Evolutionary conservation across 2,329 filamentous ascomycete genomes (phyloP).

Genomic region (Boeremia exigua): DNA sequence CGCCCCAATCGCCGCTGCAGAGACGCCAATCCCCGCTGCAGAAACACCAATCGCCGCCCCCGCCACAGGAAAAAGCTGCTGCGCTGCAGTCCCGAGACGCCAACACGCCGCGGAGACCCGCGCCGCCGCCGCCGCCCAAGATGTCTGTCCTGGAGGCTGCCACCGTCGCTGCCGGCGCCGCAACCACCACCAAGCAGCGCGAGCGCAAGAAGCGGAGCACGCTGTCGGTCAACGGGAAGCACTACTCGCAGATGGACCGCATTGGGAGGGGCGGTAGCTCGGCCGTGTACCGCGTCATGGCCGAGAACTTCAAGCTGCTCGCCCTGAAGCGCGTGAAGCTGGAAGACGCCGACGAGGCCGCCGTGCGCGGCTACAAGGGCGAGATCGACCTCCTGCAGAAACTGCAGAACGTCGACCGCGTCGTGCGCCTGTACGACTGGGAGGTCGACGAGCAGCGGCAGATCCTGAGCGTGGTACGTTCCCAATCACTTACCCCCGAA

Average conservation of each 20-base stretch:
- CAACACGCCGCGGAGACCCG: slow-evolving; percentile 79
- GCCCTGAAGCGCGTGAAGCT: slow-evolving; percentile 92
- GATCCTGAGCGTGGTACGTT: slow-evolving; percentile 83
- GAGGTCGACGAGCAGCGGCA: slow-evolving; percentile 94
- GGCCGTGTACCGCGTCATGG: slow-evolving; percentile 95
- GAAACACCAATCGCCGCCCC: slow-evolving; percentile 42
- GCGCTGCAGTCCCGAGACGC: slow-evolving; percentile 62
- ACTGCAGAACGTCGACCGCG: slow-evolving; percentile 82
- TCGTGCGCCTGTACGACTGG: slow-evolving; percentile 89
- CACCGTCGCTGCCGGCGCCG: slow-evolving; percentile 80
- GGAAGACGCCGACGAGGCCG: slow-evolving; percentile 84
- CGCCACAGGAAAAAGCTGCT: slow-evolving; percentile 55
- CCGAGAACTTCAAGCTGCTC: slow-evolving; percentile 95
- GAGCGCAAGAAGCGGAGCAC: slow-evolving; percentile 80
- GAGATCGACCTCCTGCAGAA: slow-evolving; percentile 91
- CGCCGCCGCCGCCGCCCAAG: slow-evolving; percentile 84
- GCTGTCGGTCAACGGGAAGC: slow-evolving; percentile 87
- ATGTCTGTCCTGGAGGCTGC: slow-evolving; percentile 96
- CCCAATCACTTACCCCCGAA: no score
- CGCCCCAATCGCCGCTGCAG: slow-evolving; percentile 38
- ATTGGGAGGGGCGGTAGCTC: slow-evolving; percentile 92
- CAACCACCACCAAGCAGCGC: slow-evolving; percentile 69
- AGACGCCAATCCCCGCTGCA: slow-evolving; percentile 41
- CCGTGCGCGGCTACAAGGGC: slow-evolving; percentile 86
- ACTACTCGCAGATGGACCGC: slow-evolving; percentile 87